Evolutionary conservation across 176 grass and related monocot genomes (phyloP).

Genomic region (Ampelocalamus luodianensis): DNA sequence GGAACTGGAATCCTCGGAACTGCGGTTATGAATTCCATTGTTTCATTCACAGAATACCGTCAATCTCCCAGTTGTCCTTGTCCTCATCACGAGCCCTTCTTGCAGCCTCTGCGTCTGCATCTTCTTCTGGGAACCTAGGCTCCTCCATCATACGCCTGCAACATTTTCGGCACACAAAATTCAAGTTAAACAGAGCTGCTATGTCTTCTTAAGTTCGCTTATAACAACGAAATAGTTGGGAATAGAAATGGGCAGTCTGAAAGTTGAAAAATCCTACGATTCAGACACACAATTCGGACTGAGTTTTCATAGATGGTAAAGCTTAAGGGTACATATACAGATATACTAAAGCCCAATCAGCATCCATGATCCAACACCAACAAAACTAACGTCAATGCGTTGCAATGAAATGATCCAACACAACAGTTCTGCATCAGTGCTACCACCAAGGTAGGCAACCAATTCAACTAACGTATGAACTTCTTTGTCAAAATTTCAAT

Average conservation of each 20-base stretch:
- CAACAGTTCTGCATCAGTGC: no score
- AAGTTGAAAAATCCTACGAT: not conserved
- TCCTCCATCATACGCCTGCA: slow-evolving; percentile 64
- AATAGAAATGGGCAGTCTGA: not conserved
- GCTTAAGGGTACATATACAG: no score
- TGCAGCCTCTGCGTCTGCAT: slow-evolving; percentile 41
- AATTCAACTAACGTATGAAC: not conserved
- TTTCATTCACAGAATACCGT: slow-evolving; percentile 61
- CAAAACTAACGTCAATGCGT: no score
- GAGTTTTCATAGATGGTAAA: no score
- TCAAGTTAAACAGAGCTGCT: not conserved
- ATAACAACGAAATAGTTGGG: not conserved
- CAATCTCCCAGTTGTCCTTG: slow-evolving; percentile 70
- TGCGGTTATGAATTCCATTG: slow-evolving; percentile 8
- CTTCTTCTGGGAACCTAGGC: slow-evolving; percentile 58
- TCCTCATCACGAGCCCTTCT: slow-evolving; percentile 50
- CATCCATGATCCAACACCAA: no score
- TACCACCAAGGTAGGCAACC: not conserved
- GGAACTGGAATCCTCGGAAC: slow-evolving; percentile 20
- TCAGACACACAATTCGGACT: no score
- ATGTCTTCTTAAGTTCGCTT: not conserved
- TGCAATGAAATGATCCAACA: no score
- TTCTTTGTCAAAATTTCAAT: not conserved
- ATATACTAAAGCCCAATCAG: no score
- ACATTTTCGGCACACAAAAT: not conserved